A percentile compares a stretch with the other conserved stretches of the same genome.
Evolutionary conservation across 2,329 filamentous ascomycete species (phyloP).

Genomic region (Aspergillus sp.): DNA sequence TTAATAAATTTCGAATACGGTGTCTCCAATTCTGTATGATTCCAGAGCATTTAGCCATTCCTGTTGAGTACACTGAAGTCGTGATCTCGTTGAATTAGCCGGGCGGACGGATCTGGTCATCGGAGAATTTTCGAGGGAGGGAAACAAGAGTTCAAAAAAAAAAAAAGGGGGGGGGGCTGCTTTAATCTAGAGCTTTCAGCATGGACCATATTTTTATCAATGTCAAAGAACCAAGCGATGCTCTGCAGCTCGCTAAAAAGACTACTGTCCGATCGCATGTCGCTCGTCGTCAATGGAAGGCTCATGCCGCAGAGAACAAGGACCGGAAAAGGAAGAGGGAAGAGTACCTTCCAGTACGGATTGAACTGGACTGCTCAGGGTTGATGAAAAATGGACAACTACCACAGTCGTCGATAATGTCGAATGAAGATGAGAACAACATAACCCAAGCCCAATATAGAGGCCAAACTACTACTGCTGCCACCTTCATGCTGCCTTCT

Average conservation of each 20-base stretch:
- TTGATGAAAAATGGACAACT: neutral
- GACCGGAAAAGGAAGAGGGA: neutral
- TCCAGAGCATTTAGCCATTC: too few relatives aligned
- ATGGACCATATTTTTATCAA: slow-evolving; percentile 22
- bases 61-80: too few relatives aligned
- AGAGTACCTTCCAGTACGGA: neutral
- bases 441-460: too few relatives aligned
- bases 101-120: too few relatives aligned
- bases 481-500: neutral
- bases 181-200: too few relatives aligned
- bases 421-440: neutral
- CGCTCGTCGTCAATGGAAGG: slow-evolving; percentile 20
- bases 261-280: slow-evolving; percentile 20
- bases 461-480: too few relatives aligned
- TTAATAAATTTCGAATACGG: too few relatives aligned
- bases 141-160: too few relatives aligned
- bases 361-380: neutral
- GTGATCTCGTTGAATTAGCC: too few relatives aligned
- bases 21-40: too few relatives aligned
- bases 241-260: slow-evolving; percentile 18
- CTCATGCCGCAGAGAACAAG: neutral
- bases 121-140: too few relatives aligned
- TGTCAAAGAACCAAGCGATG: slow-evolving; percentile 17
- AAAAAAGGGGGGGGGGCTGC: too few relatives aligned
- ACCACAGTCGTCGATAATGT: neutral